Evolutionary conservation across 345 rosid genomes (phyloP).

Genomic region (Reutealis trisperma): DNA sequence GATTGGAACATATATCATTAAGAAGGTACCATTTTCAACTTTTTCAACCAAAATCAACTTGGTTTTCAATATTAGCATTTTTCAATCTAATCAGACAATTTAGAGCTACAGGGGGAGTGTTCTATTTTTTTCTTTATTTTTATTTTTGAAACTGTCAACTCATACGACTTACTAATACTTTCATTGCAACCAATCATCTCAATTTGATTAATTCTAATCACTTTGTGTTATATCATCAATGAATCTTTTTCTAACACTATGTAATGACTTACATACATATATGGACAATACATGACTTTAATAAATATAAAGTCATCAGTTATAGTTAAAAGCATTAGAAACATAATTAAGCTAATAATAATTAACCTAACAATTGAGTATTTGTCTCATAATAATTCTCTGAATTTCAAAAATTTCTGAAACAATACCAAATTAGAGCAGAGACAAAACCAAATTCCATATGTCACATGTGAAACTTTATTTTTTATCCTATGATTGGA

Average conservation of each 20-base stretch:
- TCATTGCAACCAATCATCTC: not conserved
- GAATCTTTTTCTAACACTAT: not conserved
- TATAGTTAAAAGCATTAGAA: too few species aligned
- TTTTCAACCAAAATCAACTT: constrained; percentile 1
- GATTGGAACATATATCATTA: constrained; percentile 12
- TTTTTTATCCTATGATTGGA: not conserved
- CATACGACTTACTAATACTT: not conserved
- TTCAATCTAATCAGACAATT: constrained; percentile 14
- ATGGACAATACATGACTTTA: not conserved
- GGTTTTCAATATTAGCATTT: constrained; percentile 3
- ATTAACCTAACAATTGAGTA: too few species aligned
- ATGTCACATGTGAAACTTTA: not conserved
- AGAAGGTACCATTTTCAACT: constrained; percentile 3
- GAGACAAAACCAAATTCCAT: constrained; percentile 8
- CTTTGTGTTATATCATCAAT: not conserved
- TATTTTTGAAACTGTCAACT: constrained; percentile 1
- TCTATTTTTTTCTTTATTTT: too few species aligned
- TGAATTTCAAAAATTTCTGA: too few species aligned
- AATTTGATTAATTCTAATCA: not conserved
- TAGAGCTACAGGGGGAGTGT: not conserved
- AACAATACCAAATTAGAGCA: not conserved
- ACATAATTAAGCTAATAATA: too few species aligned
- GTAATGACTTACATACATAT: not conserved
- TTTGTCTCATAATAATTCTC: too few species aligned
- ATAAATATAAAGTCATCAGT: not conserved